A percentile compares a stretch with the other conserved stretches of the same genome.
phyloP scores from a whole-genome alignment of 2,329 filamentous ascomycete species.

The Diplocarpon mali region DNA sequence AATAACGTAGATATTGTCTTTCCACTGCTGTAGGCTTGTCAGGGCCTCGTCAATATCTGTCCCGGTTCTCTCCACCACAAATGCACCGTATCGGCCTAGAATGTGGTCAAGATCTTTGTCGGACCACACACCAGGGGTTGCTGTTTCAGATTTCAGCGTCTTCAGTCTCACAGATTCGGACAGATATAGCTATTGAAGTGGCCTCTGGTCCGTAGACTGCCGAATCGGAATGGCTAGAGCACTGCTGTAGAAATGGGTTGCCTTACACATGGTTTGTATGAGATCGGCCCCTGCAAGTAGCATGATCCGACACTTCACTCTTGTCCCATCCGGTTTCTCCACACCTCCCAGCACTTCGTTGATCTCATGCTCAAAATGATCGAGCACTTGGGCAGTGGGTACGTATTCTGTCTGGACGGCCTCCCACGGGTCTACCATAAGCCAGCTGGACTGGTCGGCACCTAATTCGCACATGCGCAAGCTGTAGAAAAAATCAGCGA shows the following conservation, averaged over 20 bases:
- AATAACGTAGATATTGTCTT: constrained; percentile 49
- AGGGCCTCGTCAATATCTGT: constrained; percentile 84
- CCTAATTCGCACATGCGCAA: constrained; percentile 82
- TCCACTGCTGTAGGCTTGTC: constrained; percentile 69
- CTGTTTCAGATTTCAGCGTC: not conserved
- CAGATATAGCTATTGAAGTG: too few relatives aligned
- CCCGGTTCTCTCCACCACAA: constrained; percentile 78
- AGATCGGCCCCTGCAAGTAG: constrained; percentile 72
- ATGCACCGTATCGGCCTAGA: constrained; percentile 68
- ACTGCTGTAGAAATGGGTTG: not conserved
- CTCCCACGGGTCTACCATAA: constrained; percentile 82
- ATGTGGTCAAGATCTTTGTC: constrained; percentile 80
- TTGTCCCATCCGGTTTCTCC: constrained; percentile 53
- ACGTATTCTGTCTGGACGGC: constrained; percentile 76
- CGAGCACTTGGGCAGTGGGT: constrained; percentile 78
- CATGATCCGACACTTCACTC: constrained; percentile 57
- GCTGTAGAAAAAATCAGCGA: constrained; percentile 27
- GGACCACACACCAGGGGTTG: constrained; percentile 65
- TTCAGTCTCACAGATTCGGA: not conserved
- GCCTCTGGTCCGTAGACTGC: too few relatives aligned
- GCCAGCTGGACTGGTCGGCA: constrained; percentile 63
- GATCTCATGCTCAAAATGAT: constrained; percentile 86
- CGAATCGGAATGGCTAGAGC: too few relatives aligned
- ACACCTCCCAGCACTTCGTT: constrained; percentile 70
- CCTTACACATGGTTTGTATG: constrained; percentile 57